phyloP scores from a whole-genome alignment of 1,139 yeast genomes.

The Geotrichum aggregatum region DNA sequence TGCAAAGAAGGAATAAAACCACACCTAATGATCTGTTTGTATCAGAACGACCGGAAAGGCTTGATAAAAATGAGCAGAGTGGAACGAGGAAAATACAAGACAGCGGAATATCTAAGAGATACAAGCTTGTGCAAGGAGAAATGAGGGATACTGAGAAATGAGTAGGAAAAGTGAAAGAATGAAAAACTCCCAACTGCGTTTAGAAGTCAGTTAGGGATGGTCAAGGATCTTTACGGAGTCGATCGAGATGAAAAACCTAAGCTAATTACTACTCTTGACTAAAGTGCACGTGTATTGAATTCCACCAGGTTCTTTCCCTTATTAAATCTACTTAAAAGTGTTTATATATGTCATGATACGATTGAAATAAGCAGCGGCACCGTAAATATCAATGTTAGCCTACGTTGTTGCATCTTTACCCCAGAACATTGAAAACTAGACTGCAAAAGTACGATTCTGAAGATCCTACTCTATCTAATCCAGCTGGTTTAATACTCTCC shows the following conservation, averaged over 20 bases:
- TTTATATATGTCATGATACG: too few relatives aligned
- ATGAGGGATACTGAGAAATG: not conserved
- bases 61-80: not conserved
- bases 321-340: too few relatives aligned
- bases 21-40: not conserved
- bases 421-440: too few relatives aligned
- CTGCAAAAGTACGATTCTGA: too few relatives aligned
- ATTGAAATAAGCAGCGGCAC: too few relatives aligned
- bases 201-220: not conserved
- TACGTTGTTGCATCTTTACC: too few relatives aligned
- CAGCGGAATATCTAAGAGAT: not conserved
- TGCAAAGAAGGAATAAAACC: not conserved
- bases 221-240: not conserved
- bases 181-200: constrained; percentile 4
- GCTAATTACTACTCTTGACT: not conserved
- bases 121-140: not conserved
- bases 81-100: not conserved
- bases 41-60: not conserved
- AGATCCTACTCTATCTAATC: too few relatives aligned
- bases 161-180: not conserved
- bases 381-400: too few relatives aligned
- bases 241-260: not conserved
- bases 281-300: too few relatives aligned
- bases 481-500: too few relatives aligned
- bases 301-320: too few relatives aligned